Evolutionary conservation across 768 basidiomycete species (phyloP).

Genomic region (Rhizopogon roseolus): DNA sequence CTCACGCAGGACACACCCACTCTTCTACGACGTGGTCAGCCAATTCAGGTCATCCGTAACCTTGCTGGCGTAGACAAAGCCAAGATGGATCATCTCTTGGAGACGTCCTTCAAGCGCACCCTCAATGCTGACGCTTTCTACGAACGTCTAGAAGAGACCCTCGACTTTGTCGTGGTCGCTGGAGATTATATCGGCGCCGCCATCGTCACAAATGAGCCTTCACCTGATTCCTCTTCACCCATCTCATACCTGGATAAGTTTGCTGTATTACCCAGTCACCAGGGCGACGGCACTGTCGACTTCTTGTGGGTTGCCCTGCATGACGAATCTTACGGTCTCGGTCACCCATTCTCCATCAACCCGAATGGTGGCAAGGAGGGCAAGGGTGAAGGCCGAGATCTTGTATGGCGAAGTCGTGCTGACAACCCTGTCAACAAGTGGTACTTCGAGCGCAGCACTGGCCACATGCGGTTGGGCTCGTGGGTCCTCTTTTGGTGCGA

Average conservation of each 20-base stretch:
- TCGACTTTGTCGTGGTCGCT: conserved; percentile 91
- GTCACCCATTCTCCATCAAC: conserved; percentile 89
- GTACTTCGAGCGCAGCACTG: conserved; percentile 96
- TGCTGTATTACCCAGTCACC: conserved; percentile 89
- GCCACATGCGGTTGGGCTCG: conserved; percentile 77
- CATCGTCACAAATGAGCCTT: conserved; percentile 72
- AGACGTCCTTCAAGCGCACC: conserved; percentile 76
- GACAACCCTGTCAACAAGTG: conserved; percentile 98
- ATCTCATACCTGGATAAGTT: conserved; percentile 98
- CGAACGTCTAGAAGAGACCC: conserved; percentile 60
- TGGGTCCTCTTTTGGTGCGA: conserved; percentile 99
- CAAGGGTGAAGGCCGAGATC: conserved; percentile 83
- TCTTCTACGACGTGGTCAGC: conserved; percentile 82
- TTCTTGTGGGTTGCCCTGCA: conserved; percentile 98
- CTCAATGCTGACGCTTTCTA: conserved; percentile 78
- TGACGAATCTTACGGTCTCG: conserved; percentile 97
- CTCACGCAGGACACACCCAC: conserved; percentile 92
- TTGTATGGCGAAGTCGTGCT: conserved; percentile 92
- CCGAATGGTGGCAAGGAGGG: conserved; percentile 92
- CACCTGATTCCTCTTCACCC: conserved; percentile 32
- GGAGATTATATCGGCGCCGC: conserved; percentile 96
- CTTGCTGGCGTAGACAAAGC: conserved; percentile 62
- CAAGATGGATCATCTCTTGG: conserved; percentile 79
- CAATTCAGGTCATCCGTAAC: conserved; percentile 76
- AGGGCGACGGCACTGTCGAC: conserved; percentile 98